Base-by-base conservation (phyloP, 768 basidiomycete genomes). In the Ephemerocybe angulata region DNA sequence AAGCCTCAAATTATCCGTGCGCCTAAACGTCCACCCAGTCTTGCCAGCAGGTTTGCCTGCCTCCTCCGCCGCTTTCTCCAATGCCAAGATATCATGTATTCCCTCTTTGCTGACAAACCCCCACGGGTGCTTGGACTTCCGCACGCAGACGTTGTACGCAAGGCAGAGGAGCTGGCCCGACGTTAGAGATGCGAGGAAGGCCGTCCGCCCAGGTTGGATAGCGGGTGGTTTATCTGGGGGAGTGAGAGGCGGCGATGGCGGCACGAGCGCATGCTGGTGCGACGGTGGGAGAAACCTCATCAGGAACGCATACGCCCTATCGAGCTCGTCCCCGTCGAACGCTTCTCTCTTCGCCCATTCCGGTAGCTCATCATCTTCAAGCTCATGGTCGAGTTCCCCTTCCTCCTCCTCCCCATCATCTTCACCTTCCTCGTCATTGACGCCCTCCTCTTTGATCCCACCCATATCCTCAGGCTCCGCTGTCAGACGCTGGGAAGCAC, bases 41-140 rank as follows among this genome's bases (percentile, higher is more conserved):
- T 49, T 49, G 7, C 27, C 66, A 66, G 43, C 72, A 75, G 50
- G 79, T 77, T 17, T 53, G 12, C 62, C 68, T 40, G 76, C 73
- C 3, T 65, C 68, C 12, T 70, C 66, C 6, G 73, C 73, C 0
- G 77, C 76, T 52, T 70, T 72, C 64, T 90, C 88, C 15, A 91
- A 79, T 2, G 79, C 74, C 19, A 84, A 67, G 43, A 95, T 84
- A 62, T 92, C 90, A 62, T 95, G 93, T 17, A 96, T 83, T 2
- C 84, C 81, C 54, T 87, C 84, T 41, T 77, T 70, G 57, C 80
- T 88, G 54, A 95, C 87, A 68, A 86, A 95, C 0, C 93, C 93
- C 91, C 92, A 96, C 0, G 90, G 90, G 59, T 87, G 83, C 44
- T 82, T 83, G 7, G 90, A 93, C 55, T 83, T 81, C 24, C 93